Conservation (phyloP, 495 filamentous ascomycete genomes). For the Talaromyces liani region DNA sequence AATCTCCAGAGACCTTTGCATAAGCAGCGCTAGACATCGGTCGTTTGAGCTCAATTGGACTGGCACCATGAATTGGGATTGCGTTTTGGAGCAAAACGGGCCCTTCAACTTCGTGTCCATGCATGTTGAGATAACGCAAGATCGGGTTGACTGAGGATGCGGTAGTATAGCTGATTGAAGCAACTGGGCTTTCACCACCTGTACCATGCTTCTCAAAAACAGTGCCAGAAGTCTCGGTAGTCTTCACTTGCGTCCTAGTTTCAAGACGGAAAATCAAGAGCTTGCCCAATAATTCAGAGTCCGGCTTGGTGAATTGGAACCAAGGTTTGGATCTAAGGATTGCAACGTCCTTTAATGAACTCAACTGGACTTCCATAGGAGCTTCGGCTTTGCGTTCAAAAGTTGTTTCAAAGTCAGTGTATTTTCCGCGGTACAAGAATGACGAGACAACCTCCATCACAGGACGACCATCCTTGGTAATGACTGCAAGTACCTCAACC, state of each 20-base stretch:
- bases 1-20: slow-evolving; percentile 92
- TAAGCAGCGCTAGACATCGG: slow-evolving; percentile 95
- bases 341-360: slow-evolving; percentile 80
- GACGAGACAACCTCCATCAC: slow-evolving; percentile 98
- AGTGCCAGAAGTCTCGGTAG: slow-evolving; percentile 86
- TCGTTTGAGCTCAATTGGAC: slow-evolving; percentile 72
- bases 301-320: slow-evolving; percentile 75
- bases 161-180: slow-evolving; percentile 89
- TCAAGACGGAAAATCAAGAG: slow-evolving; percentile 94
- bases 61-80: slow-evolving; percentile 88
- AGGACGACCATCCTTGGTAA: slow-evolving; percentile 69
- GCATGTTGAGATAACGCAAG: slow-evolving; percentile 86
- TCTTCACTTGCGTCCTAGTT: slow-evolving; percentile 44
- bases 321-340: slow-evolving; percentile 92
- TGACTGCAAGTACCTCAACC: slow-evolving; percentile 96
- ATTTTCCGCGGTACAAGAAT: slow-evolving; percentile 89
- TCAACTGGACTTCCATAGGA: slow-evolving; percentile 86
- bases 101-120: slow-evolving; percentile 92
- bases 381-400: slow-evolving; percentile 95
- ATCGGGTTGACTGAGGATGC: slow-evolving; percentile 89
- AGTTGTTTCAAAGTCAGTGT: slow-evolving; percentile 91
- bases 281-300: slow-evolving; percentile 77
- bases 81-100: slow-evolving; percentile 93
- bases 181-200: slow-evolving; percentile 51
- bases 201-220: slow-evolving; percentile 90